Base-by-base conservation (phyloP, 768 basidiomycete species). In the Hebeloma cylindrosporum region DNA sequence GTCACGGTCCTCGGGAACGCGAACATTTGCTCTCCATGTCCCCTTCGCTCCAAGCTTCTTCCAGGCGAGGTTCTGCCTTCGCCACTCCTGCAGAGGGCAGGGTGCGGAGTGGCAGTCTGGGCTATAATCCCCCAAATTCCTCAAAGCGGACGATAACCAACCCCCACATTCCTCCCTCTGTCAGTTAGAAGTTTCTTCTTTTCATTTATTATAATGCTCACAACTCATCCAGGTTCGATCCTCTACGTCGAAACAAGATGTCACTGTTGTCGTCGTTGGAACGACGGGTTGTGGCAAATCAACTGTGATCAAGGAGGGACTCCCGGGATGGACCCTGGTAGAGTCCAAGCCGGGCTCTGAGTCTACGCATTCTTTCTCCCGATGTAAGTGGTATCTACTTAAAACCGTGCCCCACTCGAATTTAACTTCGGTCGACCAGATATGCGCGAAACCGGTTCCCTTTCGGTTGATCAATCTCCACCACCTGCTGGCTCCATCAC, bases 281-380 rank as follows among this genome's bases (percentile, higher is more conserved):
- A 75, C 80, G 9, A 64, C 74, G 28, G 78, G 82, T 25, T 92
- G 88, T 48, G 95, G 94, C 48, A 97, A 97, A 67, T 85, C 89
- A 1, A 79, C 82, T 2, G 75, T 91, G 38, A 88, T 96, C 50
- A 71, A 73, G 26, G 85, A 83, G 60, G 93, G 91, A 8, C 70
- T 93, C 43, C 82, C 79, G 51, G 71, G 74, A 2, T 83, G 80
- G 54, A 69, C 72, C 11, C 68, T 88, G 11, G 66, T 69, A 25
- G 74, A 77, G 41, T 61, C 76, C 23, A 59, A 59, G 14, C 60
- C 63, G 30, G 45, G 62, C 23, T 48, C 42, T 57, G 67, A 57
- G 30, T 59, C 65, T 54, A 55, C 68, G 45, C 50, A 62, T n/a
- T 48, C 45, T 40, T 31, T 48, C 21, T 52, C 51, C 35, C 50